Evolutionary conservation across 2,329 filamentous ascomycete genomes (phyloP), one percentile per base, ranked within the genome.

Genomic region (Nakataea oryzae): DNA sequence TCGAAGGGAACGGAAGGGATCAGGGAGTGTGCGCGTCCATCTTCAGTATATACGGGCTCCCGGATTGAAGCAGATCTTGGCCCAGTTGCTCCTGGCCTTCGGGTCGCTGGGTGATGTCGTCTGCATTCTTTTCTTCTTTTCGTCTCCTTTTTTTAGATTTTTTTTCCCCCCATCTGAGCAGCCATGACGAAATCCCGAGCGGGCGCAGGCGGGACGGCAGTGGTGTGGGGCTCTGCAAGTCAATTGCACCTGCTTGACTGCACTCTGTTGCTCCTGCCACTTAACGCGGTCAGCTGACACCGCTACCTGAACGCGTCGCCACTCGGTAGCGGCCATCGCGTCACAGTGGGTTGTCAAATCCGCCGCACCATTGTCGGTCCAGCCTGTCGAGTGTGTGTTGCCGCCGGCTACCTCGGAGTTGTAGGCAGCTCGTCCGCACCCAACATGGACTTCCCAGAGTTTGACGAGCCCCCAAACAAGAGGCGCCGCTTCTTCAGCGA

Each of bases 241-340:
- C 30, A 17, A n/a, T n/a, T n/a, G n/a, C n/a, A n/a, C n/a, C n/a
- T n/a, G n/a, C n/a, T n/a, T n/a, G n/a, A n/a, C n/a, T n/a, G n/a
- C n/a, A n/a, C n/a, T 47, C 26, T 11, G 14, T 58, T 29, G 56
- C n/a, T 11, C 41, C 47, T 29, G 21, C 60, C 60, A 62, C 55
- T 58, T 54, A 67, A 71, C 68, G 65, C 69, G 70, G 67, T 77
- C 76, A 78, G 71, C 68, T 79, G 77, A 76, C 64, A 63, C 64
- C 72, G 71, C 60, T 30, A 5, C 60, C 61, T 67, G 69, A 74
- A 50, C 75, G 70, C 71, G 70, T 63, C 63, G 63, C 67, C 21
- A 59, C n/a, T n/a, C n/a, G n/a, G 68, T 72, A 74, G 74, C 74
- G 63, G 64, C 30, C 27, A 24, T 27, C 54, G 54, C 54, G 54